Conservation (phyloP, 257 asterid genomes). For the Petunia axillaris region DNA sequence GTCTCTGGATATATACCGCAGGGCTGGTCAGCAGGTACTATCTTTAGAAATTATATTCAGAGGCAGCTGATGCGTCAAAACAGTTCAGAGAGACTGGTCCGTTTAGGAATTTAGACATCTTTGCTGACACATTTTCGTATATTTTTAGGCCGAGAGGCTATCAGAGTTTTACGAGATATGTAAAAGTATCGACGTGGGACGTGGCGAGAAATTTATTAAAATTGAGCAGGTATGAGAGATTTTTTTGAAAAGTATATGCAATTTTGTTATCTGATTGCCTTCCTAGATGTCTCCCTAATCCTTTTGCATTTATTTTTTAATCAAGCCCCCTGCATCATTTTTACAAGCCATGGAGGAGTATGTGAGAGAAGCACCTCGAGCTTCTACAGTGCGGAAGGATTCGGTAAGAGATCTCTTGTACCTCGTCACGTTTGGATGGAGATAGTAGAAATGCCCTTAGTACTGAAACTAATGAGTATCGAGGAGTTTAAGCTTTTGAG, state of each 20-base stretch:
- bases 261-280: background rate
- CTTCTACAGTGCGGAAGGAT: slow-evolving; percentile 73
- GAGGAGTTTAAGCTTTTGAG: too few relatives aligned
- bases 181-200: slow-evolving; percentile 83
- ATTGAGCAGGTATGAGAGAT: slow-evolving; percentile 81
- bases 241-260: slow-evolving; percentile 19
- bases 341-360: slow-evolving; percentile 99
- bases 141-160: slow-evolving; percentile 81
- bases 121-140: slow-evolving; percentile 25
- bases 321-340: slow-evolving; percentile 95
- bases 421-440: slow-evolving; percentile 17
- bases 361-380: slow-evolving; percentile 90
- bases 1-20: slow-evolving; percentile 85
- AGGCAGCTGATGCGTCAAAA: background rate
- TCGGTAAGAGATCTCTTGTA: slow-evolving; percentile 48
- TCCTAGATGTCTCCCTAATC: slow-evolving; percentile 18
- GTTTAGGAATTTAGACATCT: background rate
- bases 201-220: slow-evolving; percentile 89
- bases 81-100: background rate
- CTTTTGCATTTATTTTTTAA: slow-evolving; percentile 25
- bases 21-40: slow-evolving; percentile 91
- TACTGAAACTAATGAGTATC: too few relatives aligned
- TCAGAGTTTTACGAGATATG: slow-evolving; percentile 93
- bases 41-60: background rate
- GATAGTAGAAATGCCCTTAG: background rate